Evolutionary conservation across 495 filamentous ascomycete species (phyloP), one percentile per base, ranked within the genome.

Genomic region (Pyronema domesticum): DNA sequence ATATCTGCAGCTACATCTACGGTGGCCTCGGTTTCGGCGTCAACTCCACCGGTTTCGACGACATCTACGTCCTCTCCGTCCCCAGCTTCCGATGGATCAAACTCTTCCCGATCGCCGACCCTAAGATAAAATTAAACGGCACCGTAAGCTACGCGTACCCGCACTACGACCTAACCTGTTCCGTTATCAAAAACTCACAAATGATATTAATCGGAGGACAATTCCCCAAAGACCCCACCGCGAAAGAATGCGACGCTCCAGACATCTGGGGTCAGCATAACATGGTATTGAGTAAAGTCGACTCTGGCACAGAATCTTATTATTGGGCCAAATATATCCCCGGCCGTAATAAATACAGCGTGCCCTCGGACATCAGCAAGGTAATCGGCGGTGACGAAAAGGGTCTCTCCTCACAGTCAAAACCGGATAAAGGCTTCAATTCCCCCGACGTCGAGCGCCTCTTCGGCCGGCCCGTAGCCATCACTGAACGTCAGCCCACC

Each of bases 11-110:
- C 15, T 76, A 77, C 53, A 62, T 77, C 5, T 77, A 74, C 58
- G 74, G 74, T 39, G 74, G 74, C n/a, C 9, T 53, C 8, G 35
- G 50, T 14, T 53, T 43, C 37, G 37, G 36, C 40, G 37, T 34
- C 10, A 53, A 40, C 50, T 8, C 37, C 10, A 53, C 37, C 5
- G 37, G 50, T 37, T 53, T 14, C 57, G 75, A 77, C 57, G 76
- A 80, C 63, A 68, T 76, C 13, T 79, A 75, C 55, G 73, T 79
- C 44, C 69, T 80, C 14, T 69, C 70, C 47, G 61, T 80, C 5
- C 78, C 78, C 0, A 70, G 70, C 6, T 82, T 80, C 58, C 68
- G 65, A 18, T 80, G 78, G 77, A 63, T 51, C 18, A 45, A 44
- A 9, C 46, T 59, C 9, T 63, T 57, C 35, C 33, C 36, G 3